These are phyloP conservation scores for Xylaria flabelliformis DNA, from an alignment of 495 filamentous ascomycete genomes.

Conservation along the genomic window DNA sequence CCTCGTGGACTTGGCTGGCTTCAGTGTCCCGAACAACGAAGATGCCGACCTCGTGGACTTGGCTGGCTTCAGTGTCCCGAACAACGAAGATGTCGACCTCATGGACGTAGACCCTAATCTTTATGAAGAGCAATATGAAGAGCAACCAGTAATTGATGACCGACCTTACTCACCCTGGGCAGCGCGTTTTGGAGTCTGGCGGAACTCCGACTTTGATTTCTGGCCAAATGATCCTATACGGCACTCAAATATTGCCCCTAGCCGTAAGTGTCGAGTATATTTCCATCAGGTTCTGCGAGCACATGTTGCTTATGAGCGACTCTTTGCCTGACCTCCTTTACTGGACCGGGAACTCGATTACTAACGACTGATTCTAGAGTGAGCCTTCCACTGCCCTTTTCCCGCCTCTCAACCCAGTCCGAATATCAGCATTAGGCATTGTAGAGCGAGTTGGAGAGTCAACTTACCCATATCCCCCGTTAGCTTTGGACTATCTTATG, in stretches of 20 bases:
- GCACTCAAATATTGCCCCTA: conserved; percentile 14
- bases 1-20: not conserved
- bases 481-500: not conserved
- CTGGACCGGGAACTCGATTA: not conserved
- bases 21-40: too few species aligned
- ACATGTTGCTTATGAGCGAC: not conserved
- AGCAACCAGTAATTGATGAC: not conserved
- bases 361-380: conserved; percentile 13
- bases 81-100: too few species aligned
- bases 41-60: too few species aligned
- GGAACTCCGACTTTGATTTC: not conserved
- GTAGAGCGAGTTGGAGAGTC: not conserved
- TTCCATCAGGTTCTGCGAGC: not conserved
- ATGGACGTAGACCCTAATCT: too few species aligned
- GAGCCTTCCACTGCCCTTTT: not conserved
- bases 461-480: not conserved
- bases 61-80: too few species aligned
- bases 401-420: not conserved
- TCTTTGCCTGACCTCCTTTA: too few species aligned
- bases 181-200: not conserved
- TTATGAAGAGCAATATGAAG: too few species aligned
- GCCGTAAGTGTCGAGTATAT: conserved; percentile 11
- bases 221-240: not conserved
- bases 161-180: conserved; percentile 20
- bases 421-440: not conserved